These are phyloP conservation scores for Globisporangium heterothallicum DNA, from an alignment of 352 stramenopile species.

Conservation along the genomic window DNA sequence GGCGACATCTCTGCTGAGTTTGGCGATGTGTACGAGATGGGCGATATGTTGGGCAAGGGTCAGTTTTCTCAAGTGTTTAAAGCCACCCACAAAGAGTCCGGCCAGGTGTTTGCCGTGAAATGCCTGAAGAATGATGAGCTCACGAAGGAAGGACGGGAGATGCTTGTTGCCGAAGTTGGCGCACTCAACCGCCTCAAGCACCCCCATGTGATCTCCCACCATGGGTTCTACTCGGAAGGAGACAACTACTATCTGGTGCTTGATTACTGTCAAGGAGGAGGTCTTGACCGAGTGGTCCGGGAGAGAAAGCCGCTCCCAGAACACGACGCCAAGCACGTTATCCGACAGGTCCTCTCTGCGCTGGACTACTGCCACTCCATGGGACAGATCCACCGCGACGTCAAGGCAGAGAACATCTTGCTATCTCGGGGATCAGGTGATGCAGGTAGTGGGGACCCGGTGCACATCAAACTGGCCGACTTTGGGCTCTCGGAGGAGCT, in stretches of 20 bases:
- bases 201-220: constrained; percentile 73
- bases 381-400: constrained; percentile 87
- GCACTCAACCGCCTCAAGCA: constrained; percentile 71
- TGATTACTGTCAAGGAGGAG: constrained; percentile 78
- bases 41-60: constrained; percentile 44
- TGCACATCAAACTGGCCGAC: constrained; percentile 86
- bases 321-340: constrained; percentile 49
- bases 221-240: constrained; percentile 73
- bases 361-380: constrained; percentile 84
- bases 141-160: constrained; percentile 45
- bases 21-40: constrained; percentile 55
- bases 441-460: no score
- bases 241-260: constrained; percentile 84
- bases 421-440: no score
- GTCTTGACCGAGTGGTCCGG: constrained; percentile 75
- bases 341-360: constrained; percentile 73
- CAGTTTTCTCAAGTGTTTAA: constrained; percentile 64
- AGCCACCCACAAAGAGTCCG: constrained; percentile 37
- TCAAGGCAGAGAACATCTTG: constrained; percentile 85
- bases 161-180: constrained; percentile 65
- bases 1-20: constrained; percentile 26
- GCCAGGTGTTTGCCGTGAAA: constrained; percentile 57
- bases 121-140: constrained; percentile 42
- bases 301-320: constrained; percentile 59
- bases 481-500: constrained; percentile 89